Evolutionary conservation across 305 asterid genomes (phyloP), one percentile per base, ranked within the genome.

Genomic region (Fraxinus latifolia): DNA sequence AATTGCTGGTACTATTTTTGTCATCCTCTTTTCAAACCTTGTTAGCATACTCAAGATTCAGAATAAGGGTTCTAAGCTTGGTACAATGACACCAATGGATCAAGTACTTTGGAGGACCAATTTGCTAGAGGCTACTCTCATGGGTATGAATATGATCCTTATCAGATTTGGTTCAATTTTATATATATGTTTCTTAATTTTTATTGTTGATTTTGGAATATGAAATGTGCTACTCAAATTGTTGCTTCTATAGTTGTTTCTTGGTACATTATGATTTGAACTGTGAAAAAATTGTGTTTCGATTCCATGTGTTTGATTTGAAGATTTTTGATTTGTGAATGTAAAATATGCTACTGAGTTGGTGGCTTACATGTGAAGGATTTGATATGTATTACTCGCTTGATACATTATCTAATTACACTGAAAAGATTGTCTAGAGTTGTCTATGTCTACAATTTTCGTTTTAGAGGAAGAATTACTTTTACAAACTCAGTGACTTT

Each of bases 31-130:
- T 36, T 95, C 97, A 11, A 86, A 94, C 82, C 91, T 94, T 29
- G 86, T 85, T 77, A 95, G 97, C 91, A 92, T 95, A 82, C 79
- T 93, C 86, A 94, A 92, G 95, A 94, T 95, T 91, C 99, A 94
- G 89, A 95, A 95, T 76, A 95, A 95, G 84, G 99, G 99, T 77
- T 95, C 92, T 17, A 95, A 95, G 86, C 93, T 94, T 80, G 99
- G 99, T 50, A 90, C 99, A 0, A 95, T 95, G 99, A 94, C 99
- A 23, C 99, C 99, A 1, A 95, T 95, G 99, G 99, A 95, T 94
- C 98, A 95, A 83, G 99, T 95, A 1, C 91, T 95, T 76, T 95
- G 99, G 99, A 94, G 99, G 86, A 95, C 99, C 74, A 93, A 95
- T 82, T 87, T 95, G 93, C 90, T 95, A 0, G 99, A 95, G 89